Percentiles rank a stretch among this genome's conserved stretches.
Conservation (phyloP, 2,329 filamentous ascomycete species). For the Cladosporium sp. region DNA sequence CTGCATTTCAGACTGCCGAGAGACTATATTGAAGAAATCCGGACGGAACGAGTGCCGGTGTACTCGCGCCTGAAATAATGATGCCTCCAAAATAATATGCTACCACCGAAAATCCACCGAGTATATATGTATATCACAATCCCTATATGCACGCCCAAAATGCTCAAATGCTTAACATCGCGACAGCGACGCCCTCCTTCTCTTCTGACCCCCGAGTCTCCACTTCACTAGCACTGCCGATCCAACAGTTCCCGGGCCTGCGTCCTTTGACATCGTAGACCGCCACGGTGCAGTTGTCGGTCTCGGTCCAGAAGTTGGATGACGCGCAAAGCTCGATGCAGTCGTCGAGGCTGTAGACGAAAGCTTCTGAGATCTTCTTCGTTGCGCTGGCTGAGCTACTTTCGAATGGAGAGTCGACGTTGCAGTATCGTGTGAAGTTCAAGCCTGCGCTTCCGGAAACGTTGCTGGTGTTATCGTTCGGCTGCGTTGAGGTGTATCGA, state of each 20-base stretch:
- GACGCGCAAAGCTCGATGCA: constrained; percentile 34
- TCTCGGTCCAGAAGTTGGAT: constrained; percentile 24
- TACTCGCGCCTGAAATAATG: too few species aligned
- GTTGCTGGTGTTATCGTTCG: neutral
- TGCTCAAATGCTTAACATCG: neutral
- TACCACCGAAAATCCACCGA: too few species aligned
- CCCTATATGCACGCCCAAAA: too few species aligned
- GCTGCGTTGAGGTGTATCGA: constrained; percentile 23
- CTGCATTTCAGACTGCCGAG: too few species aligned
- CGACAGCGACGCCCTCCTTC: constrained; percentile 15
- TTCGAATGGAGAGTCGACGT: constrained; percentile 25
- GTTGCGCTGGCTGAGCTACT: constrained; percentile 10
- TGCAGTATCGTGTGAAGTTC: constrained; percentile 33
- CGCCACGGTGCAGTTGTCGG: constrained; percentile 28
- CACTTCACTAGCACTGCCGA: constrained; percentile 22
- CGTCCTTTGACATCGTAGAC: constrained; percentile 25
- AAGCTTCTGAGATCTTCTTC: constrained; percentile 26
- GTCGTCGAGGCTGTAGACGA: constrained; percentile 34
- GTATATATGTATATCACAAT: too few species aligned
- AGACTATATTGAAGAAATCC: too few species aligned
- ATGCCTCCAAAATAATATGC: too few species aligned
- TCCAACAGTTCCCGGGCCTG: constrained; percentile 31
- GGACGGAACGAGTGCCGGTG: too few species aligned
- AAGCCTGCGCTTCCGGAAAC: constrained; percentile 17
- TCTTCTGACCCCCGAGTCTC: neutral